phyloP scores from a whole-genome alignment of 2,329 filamentous ascomycete genomes.

The Trichoderma endophyticum region DNA sequence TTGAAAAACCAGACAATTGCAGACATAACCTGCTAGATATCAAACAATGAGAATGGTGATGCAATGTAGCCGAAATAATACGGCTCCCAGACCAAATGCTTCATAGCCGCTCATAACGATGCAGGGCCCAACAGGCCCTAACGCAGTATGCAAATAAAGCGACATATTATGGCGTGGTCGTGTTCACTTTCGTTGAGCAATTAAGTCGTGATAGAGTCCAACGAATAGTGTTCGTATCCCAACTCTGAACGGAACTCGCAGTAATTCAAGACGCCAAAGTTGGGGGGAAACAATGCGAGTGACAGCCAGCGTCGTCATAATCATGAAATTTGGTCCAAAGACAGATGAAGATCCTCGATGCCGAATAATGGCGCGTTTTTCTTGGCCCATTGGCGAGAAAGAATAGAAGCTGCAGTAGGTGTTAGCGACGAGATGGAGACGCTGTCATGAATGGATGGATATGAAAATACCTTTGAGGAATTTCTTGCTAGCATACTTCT shows the following conservation, averaged over 20 bases:
- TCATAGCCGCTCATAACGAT: constrained; percentile 26
- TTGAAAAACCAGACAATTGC: constrained; percentile 32
- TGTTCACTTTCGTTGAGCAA: constrained; percentile 35
- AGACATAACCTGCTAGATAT: constrained; percentile 26
- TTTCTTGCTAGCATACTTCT: constrained; percentile 99
- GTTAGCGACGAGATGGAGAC: neutral
- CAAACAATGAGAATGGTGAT: constrained; percentile 30
- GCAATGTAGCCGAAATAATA: constrained; percentile 23
- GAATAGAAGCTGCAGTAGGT: constrained; percentile 68
- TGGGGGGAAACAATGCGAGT: neutral
- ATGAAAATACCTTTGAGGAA: constrained; percentile 85
- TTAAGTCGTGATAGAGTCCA: constrained; percentile 30
- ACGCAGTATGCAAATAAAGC: constrained; percentile 3
- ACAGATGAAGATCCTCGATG: constrained; percentile 48
- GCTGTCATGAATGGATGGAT: no score
- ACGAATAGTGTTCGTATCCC: constrained; percentile 29
- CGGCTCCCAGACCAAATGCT: constrained; percentile 21
- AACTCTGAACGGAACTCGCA: constrained; percentile 23
- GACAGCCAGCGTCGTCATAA: constrained; percentile 17
- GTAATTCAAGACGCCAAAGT: constrained; percentile 7
- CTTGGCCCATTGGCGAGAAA: constrained; percentile 92
- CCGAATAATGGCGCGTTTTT: constrained; percentile 62
- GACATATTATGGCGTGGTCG: constrained; percentile 27
- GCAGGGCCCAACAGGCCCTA: constrained; percentile 20
- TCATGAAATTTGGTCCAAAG: constrained; percentile 47